These are phyloP conservation scores for Limnanthes douglasii DNA, from an alignment of 345 rosid species.

Conservation along the genomic window DNA sequence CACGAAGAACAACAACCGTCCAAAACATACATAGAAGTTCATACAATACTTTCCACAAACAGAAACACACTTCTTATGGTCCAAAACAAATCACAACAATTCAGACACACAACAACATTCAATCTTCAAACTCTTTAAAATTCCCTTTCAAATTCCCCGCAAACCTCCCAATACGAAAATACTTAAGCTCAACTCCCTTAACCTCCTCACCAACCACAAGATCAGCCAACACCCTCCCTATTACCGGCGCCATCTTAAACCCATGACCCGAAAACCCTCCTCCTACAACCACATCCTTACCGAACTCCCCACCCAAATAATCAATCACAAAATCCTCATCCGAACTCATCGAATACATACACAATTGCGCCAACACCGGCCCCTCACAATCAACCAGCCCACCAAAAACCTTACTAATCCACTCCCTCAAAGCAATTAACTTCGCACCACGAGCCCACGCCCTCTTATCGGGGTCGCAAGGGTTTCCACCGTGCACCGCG, in stretches of 20 bases:
- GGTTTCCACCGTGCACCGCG: slow-evolving; percentile 40
- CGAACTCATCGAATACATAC: slow-evolving; percentile 72
- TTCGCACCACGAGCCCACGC: slow-evolving; percentile 50
- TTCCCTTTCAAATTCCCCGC: slow-evolving; percentile 45
- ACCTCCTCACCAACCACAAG: slow-evolving; percentile 36
- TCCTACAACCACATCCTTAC: slow-evolving; percentile 48
- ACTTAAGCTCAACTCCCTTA: slow-evolving; percentile 31
- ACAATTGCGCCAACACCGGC: slow-evolving; percentile 51
- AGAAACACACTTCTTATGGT: no score
- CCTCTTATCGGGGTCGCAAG: slow-evolving; percentile 72
- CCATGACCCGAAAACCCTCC: slow-evolving; percentile 96
- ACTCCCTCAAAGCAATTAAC: slow-evolving; percentile 31
- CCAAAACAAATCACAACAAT: no score
- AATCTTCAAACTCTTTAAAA: slow-evolving; percentile 29
- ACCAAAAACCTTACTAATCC: slow-evolving; percentile 40
- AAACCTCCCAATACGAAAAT: slow-evolving; percentile 49
- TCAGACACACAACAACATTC: no score
- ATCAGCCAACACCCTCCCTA: slow-evolving; percentile 65
- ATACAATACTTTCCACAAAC: no score
- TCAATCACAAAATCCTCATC: slow-evolving; percentile 82
- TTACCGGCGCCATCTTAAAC: slow-evolving; percentile 72
- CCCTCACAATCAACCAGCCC: slow-evolving; percentile 41
- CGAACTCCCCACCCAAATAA: slow-evolving; percentile 65
- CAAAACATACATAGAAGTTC: no score
- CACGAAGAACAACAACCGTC: no score